Base-by-base conservation (phyloP, 257 asterid genomes). In the Solanum commersonii region DNA sequence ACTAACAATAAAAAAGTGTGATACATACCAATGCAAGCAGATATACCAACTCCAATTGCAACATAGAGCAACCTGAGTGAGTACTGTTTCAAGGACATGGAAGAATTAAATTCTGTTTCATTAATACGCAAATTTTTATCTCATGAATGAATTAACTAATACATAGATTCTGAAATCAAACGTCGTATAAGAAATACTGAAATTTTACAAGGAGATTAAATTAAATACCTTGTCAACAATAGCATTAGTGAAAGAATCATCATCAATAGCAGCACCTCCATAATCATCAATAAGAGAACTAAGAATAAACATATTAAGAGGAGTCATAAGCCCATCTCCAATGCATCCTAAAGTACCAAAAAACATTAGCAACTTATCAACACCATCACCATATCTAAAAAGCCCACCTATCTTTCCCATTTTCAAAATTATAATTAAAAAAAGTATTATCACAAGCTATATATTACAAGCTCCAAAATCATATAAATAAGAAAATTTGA, bases 261-360 rank as follows among this genome's bases (percentile, higher is more conserved):
- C 84, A 67, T 86, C 88, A 81, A 8, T 6, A 44, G 5, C 1
- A 31, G 93, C 90, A 76, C 89, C 74, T 2, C 93, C 95, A 88
- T 90, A 95, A 33, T 91, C 94, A 49, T 91, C 92, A 25, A 95
- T 92, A 5, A 93, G 88, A 35, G 96, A 92, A 56, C 94, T 94
- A 20, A 95, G 90, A 87, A 93, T 84, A 29, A 88, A 86, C 96
- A 95, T 89, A 82, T 92, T 93, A 74, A 95, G 94, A 8, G 98
- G 97, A 63, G 95, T 89, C 94, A 95, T 92, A 9, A 95, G 88
- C 31, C 98, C 98, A 86, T 95, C 98, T 85, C 98, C 98, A n/a
- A 95, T 88, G 89, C 96, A 90, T 9, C 98, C 95, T 72, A 94
- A 79, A 33, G 90, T 88, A 8, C 98, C 98, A 14, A 95, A 29